These are phyloP conservation scores for Exophiala mesophila DNA, from an alignment of 2,329 filamentous ascomycete species.

Conservation along the genomic window DNA sequence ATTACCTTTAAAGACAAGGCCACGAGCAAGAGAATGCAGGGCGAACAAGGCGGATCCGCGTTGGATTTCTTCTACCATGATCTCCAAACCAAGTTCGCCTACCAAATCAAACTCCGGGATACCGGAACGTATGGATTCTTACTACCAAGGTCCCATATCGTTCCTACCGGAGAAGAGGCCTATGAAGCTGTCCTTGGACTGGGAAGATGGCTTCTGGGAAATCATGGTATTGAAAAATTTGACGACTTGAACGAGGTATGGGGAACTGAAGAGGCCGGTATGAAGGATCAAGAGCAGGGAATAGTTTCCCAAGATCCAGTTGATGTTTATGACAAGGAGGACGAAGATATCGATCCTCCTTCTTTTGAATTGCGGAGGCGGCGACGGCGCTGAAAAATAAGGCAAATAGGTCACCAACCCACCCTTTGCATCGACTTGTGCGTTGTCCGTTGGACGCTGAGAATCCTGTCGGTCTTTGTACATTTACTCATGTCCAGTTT, in stretches of 20 bases:
- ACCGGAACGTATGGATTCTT: constrained; percentile 93
- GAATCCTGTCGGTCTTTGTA: too few species aligned
- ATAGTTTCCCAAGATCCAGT: background rate
- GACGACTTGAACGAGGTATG: constrained; percentile 14
- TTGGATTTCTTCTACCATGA: constrained; percentile 96
- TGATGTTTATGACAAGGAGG: too few species aligned
- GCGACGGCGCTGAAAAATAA: constrained; percentile 1
- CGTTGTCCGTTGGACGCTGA: too few species aligned
- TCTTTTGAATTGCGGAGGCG: constrained; percentile 9
- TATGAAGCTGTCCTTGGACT: constrained; percentile 79
- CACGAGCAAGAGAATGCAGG: constrained; percentile 43
- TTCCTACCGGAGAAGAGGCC: constrained; percentile 84
- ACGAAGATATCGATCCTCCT: constrained; percentile 4
- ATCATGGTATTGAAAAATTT: constrained; percentile 24
- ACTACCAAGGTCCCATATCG: constrained; percentile 76
- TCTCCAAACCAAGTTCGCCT: constrained; percentile 73
- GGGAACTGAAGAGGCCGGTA: constrained; percentile 7
- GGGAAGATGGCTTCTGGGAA: constrained; percentile 66
- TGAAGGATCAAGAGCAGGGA: background rate
- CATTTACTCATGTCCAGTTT: too few species aligned
- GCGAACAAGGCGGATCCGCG: constrained; percentile 74
- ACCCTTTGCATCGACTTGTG: too few species aligned
- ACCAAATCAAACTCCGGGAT: constrained; percentile 89
- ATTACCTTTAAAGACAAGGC: constrained; percentile 37
- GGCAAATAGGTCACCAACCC: constrained; percentile 17